Percentiles rank a stretch among this genome's conserved stretches.
phyloP scores from a whole-genome alignment of 2,329 filamentous ascomycete genomes.

The Dichotomopilus funicola region DNA sequence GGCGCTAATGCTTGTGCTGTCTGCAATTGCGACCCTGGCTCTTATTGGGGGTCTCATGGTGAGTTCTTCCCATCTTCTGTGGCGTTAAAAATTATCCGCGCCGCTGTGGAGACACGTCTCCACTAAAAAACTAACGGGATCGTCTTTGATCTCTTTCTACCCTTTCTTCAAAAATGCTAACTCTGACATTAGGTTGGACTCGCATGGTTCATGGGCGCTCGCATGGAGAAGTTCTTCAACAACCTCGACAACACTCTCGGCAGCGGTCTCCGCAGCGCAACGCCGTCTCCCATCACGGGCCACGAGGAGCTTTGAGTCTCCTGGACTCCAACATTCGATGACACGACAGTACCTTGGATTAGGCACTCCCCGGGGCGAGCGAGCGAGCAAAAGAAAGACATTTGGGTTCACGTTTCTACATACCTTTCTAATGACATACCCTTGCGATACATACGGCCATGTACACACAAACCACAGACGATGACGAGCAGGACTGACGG shows the following conservation, averaged over 20 bases:
- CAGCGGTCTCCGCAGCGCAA: slow-evolving; percentile 5
- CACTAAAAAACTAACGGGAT: not conserved
- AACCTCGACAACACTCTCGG: slow-evolving; percentile 36
- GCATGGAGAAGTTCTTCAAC: slow-evolving; percentile 65
- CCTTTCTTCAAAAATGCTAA: slow-evolving; percentile 3
- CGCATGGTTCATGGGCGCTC: slow-evolving; percentile 75
- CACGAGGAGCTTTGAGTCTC: slow-evolving; percentile 30
- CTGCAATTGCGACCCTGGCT: slow-evolving; percentile 62
- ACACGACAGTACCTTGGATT: not conserved
- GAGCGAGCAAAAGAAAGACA: not conserved
- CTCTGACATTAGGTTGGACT: slow-evolving; percentile 55
- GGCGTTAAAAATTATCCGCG: slow-evolving; percentile 1
- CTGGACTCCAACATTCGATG: no score
- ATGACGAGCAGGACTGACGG: slow-evolving; percentile 2
- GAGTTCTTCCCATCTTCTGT: slow-evolving; percentile 28
- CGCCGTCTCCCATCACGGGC: slow-evolving; percentile 9
- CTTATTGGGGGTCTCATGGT: slow-evolving; percentile 77
- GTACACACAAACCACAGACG: slow-evolving; percentile 3
- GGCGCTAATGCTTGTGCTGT: slow-evolving; percentile 57
- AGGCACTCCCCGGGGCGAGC: not conserved
- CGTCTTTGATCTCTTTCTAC: not conserved
- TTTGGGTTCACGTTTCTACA: slow-evolving; percentile 10
- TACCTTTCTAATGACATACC: slow-evolving; percentile 17
- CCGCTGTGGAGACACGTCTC: slow-evolving; percentile 1
- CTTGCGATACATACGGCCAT: slow-evolving; percentile 7